Evolutionary conservation across 345 rosid species (phyloP).

Genomic region (Aurinia saxatilis): DNA sequence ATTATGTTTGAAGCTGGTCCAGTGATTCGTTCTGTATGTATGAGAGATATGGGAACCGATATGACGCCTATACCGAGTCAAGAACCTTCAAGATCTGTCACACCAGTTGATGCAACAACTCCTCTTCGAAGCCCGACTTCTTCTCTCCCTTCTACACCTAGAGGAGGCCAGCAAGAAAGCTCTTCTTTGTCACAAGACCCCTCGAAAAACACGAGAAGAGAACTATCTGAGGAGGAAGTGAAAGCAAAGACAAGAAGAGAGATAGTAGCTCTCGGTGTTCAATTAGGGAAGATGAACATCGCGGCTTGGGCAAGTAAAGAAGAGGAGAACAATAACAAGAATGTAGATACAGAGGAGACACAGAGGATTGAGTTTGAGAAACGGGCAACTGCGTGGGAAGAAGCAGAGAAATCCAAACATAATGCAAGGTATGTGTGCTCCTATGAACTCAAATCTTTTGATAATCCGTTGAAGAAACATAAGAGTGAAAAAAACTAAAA

Average conservation of each 20-base stretch:
- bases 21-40: constrained; percentile 75
- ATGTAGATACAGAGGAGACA: constrained; percentile 31
- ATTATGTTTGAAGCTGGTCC: constrained; percentile 51
- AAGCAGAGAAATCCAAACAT: constrained; percentile 80
- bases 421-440: constrained; percentile 56
- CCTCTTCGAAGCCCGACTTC: constrained; percentile 76
- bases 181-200: constrained; percentile 11
- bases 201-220: constrained; percentile 24
- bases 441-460: constrained; percentile 3
- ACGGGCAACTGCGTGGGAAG: constrained; percentile 88
- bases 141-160: constrained; percentile 75
- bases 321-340: constrained; percentile 32
- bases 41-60: constrained; percentile 98
- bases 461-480: neutral
- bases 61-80: constrained; percentile 94
- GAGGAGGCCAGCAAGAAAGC: constrained; percentile 25
- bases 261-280: constrained; percentile 72
- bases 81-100: constrained; percentile 88
- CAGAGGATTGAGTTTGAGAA: constrained; percentile 39
- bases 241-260: constrained; percentile 78
- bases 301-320: constrained; percentile 97
- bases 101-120: constrained; percentile 75
- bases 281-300: constrained; percentile 80
- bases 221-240: constrained; percentile 56
- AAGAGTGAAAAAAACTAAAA: neutral